A percentile compares a stretch with the other conserved stretches of the same genome.
Evolutionary conservation across 2,329 filamentous ascomycete species (phyloP).

Genomic region (Chrysosporium keratinophilum): DNA sequence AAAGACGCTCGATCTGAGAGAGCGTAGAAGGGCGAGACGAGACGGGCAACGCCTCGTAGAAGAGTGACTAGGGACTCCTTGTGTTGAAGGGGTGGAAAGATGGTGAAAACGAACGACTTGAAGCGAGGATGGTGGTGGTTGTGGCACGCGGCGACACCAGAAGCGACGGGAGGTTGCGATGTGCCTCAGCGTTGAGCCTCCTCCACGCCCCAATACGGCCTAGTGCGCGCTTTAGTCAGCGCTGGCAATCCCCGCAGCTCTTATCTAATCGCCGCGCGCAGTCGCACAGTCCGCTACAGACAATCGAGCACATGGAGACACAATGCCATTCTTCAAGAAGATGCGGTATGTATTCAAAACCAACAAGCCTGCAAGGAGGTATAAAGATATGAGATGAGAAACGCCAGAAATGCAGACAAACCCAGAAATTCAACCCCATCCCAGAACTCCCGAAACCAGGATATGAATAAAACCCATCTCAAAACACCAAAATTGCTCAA

Average conservation of each 20-base stretch:
- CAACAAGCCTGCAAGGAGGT: too few relatives aligned
- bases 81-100: not conserved
- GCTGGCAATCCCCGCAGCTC: not conserved
- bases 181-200: slow-evolving; percentile 4
- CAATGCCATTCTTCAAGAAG: not conserved
- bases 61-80: not conserved
- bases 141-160: not conserved
- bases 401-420: too few relatives aligned
- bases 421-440: too few relatives aligned
- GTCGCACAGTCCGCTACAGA: not conserved
- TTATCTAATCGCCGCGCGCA: not conserved
- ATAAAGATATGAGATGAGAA: too few relatives aligned
- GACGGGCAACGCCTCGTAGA: not conserved
- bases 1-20: not conserved
- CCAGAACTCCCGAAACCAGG: too few relatives aligned
- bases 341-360: not conserved
- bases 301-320: not conserved
- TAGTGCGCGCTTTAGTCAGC: slow-evolving; percentile 4
- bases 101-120: slow-evolving; percentile 7
- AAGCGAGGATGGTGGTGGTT: not conserved
- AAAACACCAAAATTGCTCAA: too few relatives aligned
- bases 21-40: not conserved
- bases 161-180: slow-evolving; percentile 1
- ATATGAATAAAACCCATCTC: too few relatives aligned
- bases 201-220: not conserved